Conservation (phyloP, 2,329 filamentous ascomycete species). For the Aspergillus chevalieri region DNA sequence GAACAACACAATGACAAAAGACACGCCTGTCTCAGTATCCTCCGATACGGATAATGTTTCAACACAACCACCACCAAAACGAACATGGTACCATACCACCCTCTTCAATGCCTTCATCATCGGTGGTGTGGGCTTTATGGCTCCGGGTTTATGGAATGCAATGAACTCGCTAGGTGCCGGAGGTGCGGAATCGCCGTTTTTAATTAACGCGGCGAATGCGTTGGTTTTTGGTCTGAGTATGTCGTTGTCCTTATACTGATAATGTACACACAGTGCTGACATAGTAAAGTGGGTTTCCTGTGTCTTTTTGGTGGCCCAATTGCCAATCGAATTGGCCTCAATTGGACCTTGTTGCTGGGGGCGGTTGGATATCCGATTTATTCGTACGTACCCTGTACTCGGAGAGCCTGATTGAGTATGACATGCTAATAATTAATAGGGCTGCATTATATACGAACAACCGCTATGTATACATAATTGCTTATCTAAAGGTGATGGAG, state of each 20-base stretch:
- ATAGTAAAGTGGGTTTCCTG: conserved; percentile 26
- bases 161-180: conserved; percentile 51
- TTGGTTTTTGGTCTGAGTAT: conserved; percentile 40
- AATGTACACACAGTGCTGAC: too few relatives aligned
- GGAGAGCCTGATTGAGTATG: background rate
- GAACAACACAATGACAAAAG: too few relatives aligned
- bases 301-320: conserved; percentile 46
- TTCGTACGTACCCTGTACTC: conserved; percentile 13
- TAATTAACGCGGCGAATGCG: conserved; percentile 50
- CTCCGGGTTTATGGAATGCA: conserved; percentile 47
- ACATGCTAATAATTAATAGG: conserved; percentile 3
- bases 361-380: conserved; percentile 47
- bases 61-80: background rate
- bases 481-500: background rate
- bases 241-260: background rate
- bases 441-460: conserved; percentile 43
- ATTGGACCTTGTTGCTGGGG: conserved; percentile 39
- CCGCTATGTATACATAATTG: conserved; percentile 17
- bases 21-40: too few relatives aligned
- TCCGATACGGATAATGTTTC: too few relatives aligned
- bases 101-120: conserved; percentile 52
- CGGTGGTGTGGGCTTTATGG: conserved; percentile 47
- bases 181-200: conserved; percentile 47
- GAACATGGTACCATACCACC: conserved; percentile 45
- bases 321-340: conserved; percentile 45